These are phyloP conservation scores for Teunomyces stri DNA, from an alignment of 805 yeast species.

Conservation along the genomic window DNA sequence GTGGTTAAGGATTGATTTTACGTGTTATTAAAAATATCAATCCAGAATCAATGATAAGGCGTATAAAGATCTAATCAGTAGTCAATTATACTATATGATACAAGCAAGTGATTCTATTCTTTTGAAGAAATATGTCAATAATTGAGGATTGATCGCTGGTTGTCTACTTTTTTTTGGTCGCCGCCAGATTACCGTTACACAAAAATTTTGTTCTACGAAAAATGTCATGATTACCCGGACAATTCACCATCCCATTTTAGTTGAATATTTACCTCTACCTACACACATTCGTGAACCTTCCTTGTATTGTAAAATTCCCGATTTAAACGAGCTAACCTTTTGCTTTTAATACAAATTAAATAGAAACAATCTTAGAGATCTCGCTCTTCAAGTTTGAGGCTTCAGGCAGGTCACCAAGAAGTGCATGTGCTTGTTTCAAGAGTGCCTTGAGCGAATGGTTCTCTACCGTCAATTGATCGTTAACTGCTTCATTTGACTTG, in stretches of 20 bases:
- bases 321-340: not conserved
- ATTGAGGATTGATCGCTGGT: not conserved
- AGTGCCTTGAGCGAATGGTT: slow-evolving; percentile 26
- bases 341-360: not conserved
- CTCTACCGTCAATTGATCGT: slow-evolving; percentile 15
- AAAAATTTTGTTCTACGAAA: slow-evolving; percentile 7
- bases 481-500: slow-evolving; percentile 10
- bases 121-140: not conserved
- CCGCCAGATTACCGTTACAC: slow-evolving; percentile 9
- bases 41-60: not conserved
- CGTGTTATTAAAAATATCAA: not conserved
- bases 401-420: slow-evolving; percentile 14
- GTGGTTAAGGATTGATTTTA: not conserved
- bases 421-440: slow-evolving; percentile 24
- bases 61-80: slow-evolving; percentile 39
- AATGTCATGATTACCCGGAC: slow-evolving; percentile 14
- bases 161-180: slow-evolving; percentile 5
- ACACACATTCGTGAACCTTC: no score
- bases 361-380: slow-evolving; percentile 11
- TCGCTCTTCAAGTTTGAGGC: slow-evolving; percentile 10
- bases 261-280: no score
- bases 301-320: no score
- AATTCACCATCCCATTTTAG: not conserved
- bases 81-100: slow-evolving; percentile 23
- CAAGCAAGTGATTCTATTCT: not conserved